These are phyloP conservation scores for Arxiozyma bovina DNA, from an alignment of 1,139 yeast genomes.

Conservation along the genomic window DNA sequence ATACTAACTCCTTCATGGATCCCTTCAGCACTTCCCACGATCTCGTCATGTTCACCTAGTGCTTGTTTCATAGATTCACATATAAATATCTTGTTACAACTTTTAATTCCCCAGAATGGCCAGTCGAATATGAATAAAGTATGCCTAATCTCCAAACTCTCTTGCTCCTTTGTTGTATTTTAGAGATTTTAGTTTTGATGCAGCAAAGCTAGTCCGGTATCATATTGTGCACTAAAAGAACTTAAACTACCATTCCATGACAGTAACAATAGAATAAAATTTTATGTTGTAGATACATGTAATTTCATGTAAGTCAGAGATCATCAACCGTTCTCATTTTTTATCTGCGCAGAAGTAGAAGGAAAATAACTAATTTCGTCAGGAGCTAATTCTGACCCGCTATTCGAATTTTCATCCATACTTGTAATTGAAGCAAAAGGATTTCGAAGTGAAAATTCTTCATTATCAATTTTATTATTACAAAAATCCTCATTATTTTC, in stretches of 20 bases:
- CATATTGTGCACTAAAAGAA: background rate
- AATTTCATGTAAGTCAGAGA: background rate
- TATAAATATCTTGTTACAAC: too few species aligned
- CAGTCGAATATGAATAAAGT: too few species aligned
- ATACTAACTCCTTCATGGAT: too few species aligned
- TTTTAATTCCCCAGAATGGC: too few species aligned
- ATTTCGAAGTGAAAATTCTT: background rate
- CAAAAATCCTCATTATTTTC: background rate
- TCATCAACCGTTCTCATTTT: background rate
- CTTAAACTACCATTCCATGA: too few species aligned
- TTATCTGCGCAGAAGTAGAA: conserved; percentile 3
- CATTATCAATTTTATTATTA: background rate
- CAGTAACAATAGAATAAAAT: background rate
- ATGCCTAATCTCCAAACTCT: background rate
- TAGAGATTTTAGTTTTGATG: background rate
- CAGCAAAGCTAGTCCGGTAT: background rate
- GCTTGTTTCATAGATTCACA: background rate
- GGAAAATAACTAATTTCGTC: conserved; percentile 9
- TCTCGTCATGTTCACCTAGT: too few species aligned
- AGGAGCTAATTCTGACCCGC: conserved; percentile 6
- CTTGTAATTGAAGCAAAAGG: background rate
- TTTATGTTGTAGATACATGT: too few species aligned
- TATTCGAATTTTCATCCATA: background rate
- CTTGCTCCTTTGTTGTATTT: background rate
- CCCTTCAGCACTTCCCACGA: too few species aligned